phyloP scores from a whole-genome alignment of 495 filamentous ascomycete species.

The Cercophora samala region DNA sequence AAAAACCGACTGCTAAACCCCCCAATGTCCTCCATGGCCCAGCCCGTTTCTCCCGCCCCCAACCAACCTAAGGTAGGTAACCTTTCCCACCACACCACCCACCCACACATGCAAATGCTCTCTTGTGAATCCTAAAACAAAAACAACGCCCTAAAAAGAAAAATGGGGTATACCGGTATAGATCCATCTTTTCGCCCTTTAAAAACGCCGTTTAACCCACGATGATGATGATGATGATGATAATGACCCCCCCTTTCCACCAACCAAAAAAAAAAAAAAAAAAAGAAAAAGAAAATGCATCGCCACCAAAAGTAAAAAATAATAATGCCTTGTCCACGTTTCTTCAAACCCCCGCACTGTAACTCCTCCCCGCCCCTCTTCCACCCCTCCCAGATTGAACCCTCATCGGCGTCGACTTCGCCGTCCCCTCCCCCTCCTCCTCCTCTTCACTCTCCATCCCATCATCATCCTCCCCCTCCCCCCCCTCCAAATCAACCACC shows the following conservation, averaged over 20 bases:
- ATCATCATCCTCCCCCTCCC: too few relatives aligned
- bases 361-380: not conserved
- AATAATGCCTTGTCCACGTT: too few relatives aligned
- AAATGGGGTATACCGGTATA: not conserved
- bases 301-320: too few relatives aligned
- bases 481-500: constrained; percentile 17
- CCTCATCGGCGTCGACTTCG: not conserved
- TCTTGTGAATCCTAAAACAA: not conserved
- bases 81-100: too few relatives aligned
- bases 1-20: too few relatives aligned
- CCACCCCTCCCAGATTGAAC: not conserved
- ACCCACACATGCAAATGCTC: not conserved
- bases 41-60: not conserved
- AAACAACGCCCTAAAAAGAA: not conserved
- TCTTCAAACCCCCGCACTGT: not conserved
- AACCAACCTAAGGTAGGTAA: too few relatives aligned
- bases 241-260: not conserved
- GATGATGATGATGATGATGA: not conserved
- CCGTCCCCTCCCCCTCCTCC: not conserved
- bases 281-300: constrained; percentile 3
- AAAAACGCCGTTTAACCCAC: not conserved
- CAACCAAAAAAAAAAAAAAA: not conserved
- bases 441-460: constrained; percentile 8
- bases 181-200: not conserved
- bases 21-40: too few relatives aligned